A percentile compares a stretch with the other conserved stretches of the same genome.
These are phyloP conservation scores for Fusarium incarnatum DNA, from an alignment of 2,329 filamentous ascomycete genomes.

Conservation along the genomic window DNA sequence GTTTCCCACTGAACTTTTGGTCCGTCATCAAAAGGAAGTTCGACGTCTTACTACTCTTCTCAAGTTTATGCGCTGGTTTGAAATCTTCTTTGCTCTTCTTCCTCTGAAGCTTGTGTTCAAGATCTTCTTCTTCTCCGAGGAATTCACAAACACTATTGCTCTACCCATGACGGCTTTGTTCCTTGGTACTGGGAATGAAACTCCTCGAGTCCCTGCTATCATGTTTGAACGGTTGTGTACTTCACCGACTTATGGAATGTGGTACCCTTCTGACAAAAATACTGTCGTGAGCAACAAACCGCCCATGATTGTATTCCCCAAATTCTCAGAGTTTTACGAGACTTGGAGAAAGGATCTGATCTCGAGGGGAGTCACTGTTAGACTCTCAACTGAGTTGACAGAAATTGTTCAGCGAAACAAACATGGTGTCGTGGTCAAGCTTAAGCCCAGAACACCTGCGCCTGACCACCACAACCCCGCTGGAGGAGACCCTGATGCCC, in stretches of 20 bases:
- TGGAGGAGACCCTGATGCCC: conserved; percentile 25
- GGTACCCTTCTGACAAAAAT: conserved; percentile 28
- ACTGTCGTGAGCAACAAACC: conserved; percentile 24
- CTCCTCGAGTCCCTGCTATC: conserved; percentile 21
- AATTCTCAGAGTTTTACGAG: conserved; percentile 30
- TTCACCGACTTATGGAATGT: conserved; percentile 31
- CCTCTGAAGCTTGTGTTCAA: conserved; percentile 23
- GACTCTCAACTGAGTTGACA: conserved; percentile 16
- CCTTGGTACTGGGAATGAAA: conserved; percentile 27
- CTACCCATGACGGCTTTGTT: conserved; percentile 30
- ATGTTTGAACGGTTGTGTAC: conserved; percentile 32
- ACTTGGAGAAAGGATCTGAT: conserved; percentile 25
- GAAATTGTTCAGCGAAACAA: conserved; percentile 28
- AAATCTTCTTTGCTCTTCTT: conserved; percentile 25
- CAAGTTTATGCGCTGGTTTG: conserved; percentile 36
- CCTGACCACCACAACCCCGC: conserved; percentile 26
- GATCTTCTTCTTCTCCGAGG: conserved; percentile 23
- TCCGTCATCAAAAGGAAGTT: conserved; percentile 23
- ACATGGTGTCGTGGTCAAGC: conserved; percentile 18
- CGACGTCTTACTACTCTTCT: conserved; percentile 24
- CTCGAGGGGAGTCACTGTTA: conserved; percentile 17
- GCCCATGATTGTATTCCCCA: conserved; percentile 30
- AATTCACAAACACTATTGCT: conserved; percentile 30
- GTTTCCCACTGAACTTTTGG: conserved; percentile 18
- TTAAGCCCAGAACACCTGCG: conserved; percentile 23